Percentiles rank a stretch among this genome's conserved stretches.
Evolutionary conservation across 2,329 filamentous ascomycete species (phyloP).

Genomic region (Aspergillus sp.): DNA sequence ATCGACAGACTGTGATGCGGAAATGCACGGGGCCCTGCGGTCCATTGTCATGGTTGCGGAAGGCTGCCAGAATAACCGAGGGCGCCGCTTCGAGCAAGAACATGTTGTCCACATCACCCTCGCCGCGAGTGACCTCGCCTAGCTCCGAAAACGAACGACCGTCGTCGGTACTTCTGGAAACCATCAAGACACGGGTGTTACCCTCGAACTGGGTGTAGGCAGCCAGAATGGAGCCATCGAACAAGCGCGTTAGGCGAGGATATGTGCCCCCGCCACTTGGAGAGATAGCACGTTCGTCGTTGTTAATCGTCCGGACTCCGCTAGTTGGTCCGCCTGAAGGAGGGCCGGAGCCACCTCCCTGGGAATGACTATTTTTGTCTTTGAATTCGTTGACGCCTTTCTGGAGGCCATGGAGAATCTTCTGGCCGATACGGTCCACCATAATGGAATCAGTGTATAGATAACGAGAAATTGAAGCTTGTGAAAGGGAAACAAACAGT

Average conservation of each 20-base stretch:
- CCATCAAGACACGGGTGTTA: conserved; percentile 31
- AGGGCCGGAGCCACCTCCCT: not conserved
- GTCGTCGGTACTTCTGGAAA: conserved; percentile 40
- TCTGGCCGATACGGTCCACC: not conserved
- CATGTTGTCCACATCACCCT: conserved; percentile 42
- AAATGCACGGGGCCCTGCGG: conserved; percentile 34
- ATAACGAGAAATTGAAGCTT: no score
- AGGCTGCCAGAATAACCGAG: conserved; percentile 37
- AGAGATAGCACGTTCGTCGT: conserved; percentile 28
- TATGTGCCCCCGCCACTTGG: conserved; percentile 39
- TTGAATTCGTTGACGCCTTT: not conserved
- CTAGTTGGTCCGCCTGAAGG: not conserved
- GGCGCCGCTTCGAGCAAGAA: conserved; percentile 38
- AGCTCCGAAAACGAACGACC: conserved; percentile 35
- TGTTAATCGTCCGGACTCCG: conserved; percentile 20
- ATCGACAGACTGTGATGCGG: conserved; percentile 45
- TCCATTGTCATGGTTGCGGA: conserved; percentile 41
- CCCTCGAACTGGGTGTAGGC: conserved; percentile 38
- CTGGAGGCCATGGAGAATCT: not conserved
- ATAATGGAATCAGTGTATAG: not conserved
- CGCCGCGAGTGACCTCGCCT: conserved; percentile 38
- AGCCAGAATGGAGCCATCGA: conserved; percentile 40
- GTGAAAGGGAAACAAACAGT: no score
- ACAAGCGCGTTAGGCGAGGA: conserved; percentile 39
- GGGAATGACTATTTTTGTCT: not conserved